Conservation (phyloP, 345 rosid species). For the Brassica cretica region DNA sequence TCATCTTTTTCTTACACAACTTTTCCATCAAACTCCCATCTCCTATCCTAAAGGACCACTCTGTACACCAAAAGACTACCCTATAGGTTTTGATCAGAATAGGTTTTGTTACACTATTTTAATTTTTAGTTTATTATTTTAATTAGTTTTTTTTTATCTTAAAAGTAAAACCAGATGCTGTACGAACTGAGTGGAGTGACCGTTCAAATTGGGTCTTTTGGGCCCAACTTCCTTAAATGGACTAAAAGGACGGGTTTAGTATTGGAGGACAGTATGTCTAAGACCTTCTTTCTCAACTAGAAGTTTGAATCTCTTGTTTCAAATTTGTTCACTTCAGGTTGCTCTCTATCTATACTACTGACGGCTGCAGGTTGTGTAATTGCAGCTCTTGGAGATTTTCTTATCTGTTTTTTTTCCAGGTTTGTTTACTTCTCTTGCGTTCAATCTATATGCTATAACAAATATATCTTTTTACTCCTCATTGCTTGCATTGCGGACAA, state of each 20-base stretch:
- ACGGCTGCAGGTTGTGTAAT: slow-evolving; percentile 86
- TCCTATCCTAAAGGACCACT: slow-evolving; percentile 3
- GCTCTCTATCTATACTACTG: slow-evolving; percentile 68
- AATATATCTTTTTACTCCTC: background rate
- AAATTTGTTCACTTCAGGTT: slow-evolving; percentile 54
- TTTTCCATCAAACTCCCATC: slow-evolving; percentile 11
- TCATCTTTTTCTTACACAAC: slow-evolving; percentile 8
- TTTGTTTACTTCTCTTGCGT: slow-evolving; percentile 16
- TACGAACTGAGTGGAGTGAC: background rate
- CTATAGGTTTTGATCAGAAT: background rate
- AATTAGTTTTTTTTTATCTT: background rate
- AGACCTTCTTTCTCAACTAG: no score
- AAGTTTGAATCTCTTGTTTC: slow-evolving; percentile 19
- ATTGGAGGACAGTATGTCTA: no score
- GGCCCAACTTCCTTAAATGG: background rate
- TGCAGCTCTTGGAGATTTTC: slow-evolving; percentile 95
- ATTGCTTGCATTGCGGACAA: slow-evolving; percentile 57
- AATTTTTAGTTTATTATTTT: background rate
- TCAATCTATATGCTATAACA: background rate
- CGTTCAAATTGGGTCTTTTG: background rate
- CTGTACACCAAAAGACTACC: background rate
- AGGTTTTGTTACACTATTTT: background rate
- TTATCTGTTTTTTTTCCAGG: slow-evolving; percentile 91
- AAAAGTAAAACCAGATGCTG: background rate
- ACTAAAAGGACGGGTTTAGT: background rate